Evolutionary conservation across 768 basidiomycete species (phyloP).

Genomic region (Coprinopsis strossmayeri): DNA sequence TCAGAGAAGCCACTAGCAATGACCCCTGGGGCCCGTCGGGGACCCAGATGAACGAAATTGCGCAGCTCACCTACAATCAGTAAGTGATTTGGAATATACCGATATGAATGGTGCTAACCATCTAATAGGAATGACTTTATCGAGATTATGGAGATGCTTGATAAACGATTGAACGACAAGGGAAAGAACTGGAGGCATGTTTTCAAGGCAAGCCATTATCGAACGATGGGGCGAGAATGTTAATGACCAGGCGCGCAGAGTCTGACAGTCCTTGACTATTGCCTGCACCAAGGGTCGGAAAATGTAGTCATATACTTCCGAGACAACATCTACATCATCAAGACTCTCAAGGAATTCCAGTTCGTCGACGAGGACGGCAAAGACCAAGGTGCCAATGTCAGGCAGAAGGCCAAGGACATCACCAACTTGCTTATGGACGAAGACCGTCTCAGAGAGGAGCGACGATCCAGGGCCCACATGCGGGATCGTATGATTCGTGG

Average conservation of each 20-base stretch:
- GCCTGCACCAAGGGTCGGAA: slow-evolving; percentile 93
- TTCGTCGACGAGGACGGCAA: slow-evolving; percentile 92
- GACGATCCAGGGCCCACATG: slow-evolving; percentile 82
- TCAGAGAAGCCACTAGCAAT: slow-evolving; percentile 94
- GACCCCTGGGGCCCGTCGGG: slow-evolving; percentile 98
- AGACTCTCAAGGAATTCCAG: slow-evolving; percentile 98
- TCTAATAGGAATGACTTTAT: slow-evolving; percentile 80
- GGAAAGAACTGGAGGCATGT: slow-evolving; percentile 99
- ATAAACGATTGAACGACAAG: slow-evolving; percentile 97
- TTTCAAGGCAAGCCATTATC: slow-evolving; percentile 66
- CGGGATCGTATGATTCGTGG: slow-evolving; percentile 88
- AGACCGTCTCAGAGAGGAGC: slow-evolving; percentile 75
- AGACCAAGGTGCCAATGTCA: slow-evolving; percentile 97
- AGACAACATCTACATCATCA: slow-evolving; percentile 96
- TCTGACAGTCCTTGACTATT: slow-evolving; percentile 91
- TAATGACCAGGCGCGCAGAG: slow-evolving; percentile 39
- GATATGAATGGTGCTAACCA: neutral
- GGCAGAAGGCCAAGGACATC: slow-evolving; percentile 97
- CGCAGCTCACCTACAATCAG: slow-evolving; percentile 97
- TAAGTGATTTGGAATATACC: slow-evolving; percentile 31
- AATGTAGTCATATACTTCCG: slow-evolving; percentile 98
- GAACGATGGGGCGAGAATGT: slow-evolving; percentile 2
- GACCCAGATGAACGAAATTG: slow-evolving; percentile 98
- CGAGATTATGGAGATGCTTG: slow-evolving; percentile 99
- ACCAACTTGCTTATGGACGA: slow-evolving; percentile 90